A percentile compares a stretch with the other conserved stretches of the same genome.
Evolutionary conservation across 805 yeast genomes (phyloP).

Genomic region (Saturnispora kantuleensis): DNA sequence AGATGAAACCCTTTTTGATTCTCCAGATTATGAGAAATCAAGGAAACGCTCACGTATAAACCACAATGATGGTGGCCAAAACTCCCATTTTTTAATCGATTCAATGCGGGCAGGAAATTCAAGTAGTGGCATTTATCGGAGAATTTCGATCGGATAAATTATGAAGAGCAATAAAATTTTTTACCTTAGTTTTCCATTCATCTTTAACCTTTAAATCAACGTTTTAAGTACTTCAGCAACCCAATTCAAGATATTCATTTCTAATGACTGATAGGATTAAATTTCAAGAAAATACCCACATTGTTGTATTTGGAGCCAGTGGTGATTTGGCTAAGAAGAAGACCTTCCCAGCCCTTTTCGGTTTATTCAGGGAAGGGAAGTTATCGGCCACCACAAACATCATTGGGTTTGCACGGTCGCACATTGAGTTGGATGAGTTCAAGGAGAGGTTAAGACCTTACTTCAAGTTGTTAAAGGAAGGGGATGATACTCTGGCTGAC

Average conservation of each 20-base stretch:
- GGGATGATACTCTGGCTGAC: slow-evolving; percentile 29
- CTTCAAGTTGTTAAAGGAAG: slow-evolving; percentile 35
- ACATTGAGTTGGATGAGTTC: slow-evolving; percentile 57
- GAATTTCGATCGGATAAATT: no score
- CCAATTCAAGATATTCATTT: neutral
- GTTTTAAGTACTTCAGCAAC: no score
- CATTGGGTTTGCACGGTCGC: slow-evolving; percentile 87
- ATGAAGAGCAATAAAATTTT: neutral
- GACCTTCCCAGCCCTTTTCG: slow-evolving; percentile 82
- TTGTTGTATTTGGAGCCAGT: slow-evolving; percentile 88
- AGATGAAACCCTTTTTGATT: neutral
- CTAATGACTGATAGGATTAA: slow-evolving; percentile 16
- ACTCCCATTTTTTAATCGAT: neutral
- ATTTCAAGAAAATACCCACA: slow-evolving; percentile 57
- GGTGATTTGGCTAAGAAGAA: slow-evolving; percentile 95
- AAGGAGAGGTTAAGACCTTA: slow-evolving; percentile 53
- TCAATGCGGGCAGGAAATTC: neutral
- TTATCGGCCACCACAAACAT: slow-evolving; percentile 62
- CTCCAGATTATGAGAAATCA: neutral
- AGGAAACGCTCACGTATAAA: no score
- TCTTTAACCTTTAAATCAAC: neutral
- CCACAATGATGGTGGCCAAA: neutral
- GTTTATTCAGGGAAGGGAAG: slow-evolving; percentile 66
- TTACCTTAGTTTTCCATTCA: neutral
- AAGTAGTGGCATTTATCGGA: no score